Base-by-base conservation (phyloP, 1,284 basidiomycete genomes). In the Ustilago lituana region DNA sequence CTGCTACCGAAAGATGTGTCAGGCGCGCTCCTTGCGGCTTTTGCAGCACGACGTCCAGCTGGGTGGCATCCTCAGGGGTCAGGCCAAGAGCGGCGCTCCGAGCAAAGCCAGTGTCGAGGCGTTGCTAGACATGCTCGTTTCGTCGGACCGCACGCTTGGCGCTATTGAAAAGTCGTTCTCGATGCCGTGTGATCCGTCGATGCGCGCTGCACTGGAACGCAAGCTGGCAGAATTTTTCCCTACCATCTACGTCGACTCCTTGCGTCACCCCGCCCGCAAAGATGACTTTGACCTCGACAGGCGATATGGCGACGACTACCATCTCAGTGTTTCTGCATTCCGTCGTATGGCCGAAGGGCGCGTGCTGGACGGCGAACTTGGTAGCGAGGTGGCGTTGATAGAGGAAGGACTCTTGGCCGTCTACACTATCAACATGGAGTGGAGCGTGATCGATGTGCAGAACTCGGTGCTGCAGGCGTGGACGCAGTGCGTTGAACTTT, bases 381-480 rank as follows among this genome's bases (percentile, higher is more conserved):
- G 50, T 7, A 53, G 48, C 9, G 54, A 77, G 17, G 43, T 69
- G 15, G 58, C 73, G 23, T 37, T 72, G 33, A 55, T 74, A 48
- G 62, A 82, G 54, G 61, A 79, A 65, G 61, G 79, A 33, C 82
- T 85, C 58, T 80, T 84, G 5, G 83, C 85, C 15, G 71, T 82
- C 8, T 81, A 85, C 2, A 86, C 87, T 15, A 87, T 92, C 82
- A 94, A 93, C 79, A 85, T 92, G 66, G 92, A 94, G 79, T 87
- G 93, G 70, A 94, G 92, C 0, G 84, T 94, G 39, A 86, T 92
- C 27, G 90, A 94, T 73, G 87, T 90, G 1, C 90, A 94, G 81
- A 87, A 87, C 4, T 84, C 87, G 1, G 85, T 93, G 41, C 87
- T 89, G 0, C 88, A 91, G 55, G 87, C 92, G 3, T 95, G 92